These are phyloP conservation scores for Gonium pectorale DNA, from an alignment of 139 green algal genomes.

Conservation along the genomic window DNA sequence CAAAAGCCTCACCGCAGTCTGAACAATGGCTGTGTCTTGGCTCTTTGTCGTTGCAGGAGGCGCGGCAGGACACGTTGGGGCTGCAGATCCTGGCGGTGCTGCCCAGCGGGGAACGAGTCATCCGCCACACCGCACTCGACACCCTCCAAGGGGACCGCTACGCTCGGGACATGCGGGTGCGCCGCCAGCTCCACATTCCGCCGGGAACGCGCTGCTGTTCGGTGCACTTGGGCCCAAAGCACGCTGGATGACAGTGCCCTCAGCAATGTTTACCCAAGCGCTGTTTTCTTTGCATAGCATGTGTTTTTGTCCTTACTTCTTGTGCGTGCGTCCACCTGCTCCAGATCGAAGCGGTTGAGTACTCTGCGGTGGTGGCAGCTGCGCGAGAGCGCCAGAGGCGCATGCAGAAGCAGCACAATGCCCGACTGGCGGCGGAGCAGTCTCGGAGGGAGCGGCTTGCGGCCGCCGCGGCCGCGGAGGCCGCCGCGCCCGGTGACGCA, in stretches of 20 bases:
- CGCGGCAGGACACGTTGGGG: conserved; percentile 24
- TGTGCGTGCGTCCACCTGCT: no score
- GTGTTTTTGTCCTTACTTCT: no score
- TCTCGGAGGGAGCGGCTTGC: background rate
- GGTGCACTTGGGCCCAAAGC: no score
- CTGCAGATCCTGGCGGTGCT: conserved; percentile 36
- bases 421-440: conserved; percentile 23
- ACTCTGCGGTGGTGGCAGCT: background rate
- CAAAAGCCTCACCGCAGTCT: background rate
- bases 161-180: background rate
- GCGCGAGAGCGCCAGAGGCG: conserved; percentile 1
- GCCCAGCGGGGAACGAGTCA: conserved; percentile 32
- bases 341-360: conserved; percentile 11
- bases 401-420: conserved; percentile 25
- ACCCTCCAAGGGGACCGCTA: background rate
- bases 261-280: no score
- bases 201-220: no score
- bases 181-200: no score
- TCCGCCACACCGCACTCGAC: conserved; percentile 39
- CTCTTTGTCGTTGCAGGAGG: background rate
- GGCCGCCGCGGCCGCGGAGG: background rate
- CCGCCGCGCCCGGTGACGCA: background rate
- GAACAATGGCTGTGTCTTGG: background rate
- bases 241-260: no score
- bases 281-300: no score